Conservation (phyloP, 1,284 basidiomycete species). For the Apiotrichum brassicae region DNA sequence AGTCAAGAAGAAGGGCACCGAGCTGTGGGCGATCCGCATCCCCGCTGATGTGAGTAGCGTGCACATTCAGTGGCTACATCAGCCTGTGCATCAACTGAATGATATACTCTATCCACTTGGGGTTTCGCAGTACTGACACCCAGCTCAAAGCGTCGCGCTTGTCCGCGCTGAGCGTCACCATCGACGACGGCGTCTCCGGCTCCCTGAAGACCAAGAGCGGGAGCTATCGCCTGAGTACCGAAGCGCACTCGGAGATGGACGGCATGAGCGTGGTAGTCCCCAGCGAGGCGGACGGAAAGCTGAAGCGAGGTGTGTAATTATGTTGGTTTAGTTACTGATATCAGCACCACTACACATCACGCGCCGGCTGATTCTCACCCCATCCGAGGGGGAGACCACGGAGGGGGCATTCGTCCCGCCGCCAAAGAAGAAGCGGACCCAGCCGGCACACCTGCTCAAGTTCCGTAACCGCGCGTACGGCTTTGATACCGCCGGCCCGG, state of each 20-base stretch:
- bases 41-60: constrained; percentile 32
- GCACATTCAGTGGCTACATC: too few species aligned
- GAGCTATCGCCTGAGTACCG: constrained; percentile 25
- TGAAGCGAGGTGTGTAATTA: constrained; percentile 32
- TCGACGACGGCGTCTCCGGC: constrained; percentile 12
- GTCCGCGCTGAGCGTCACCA: constrained; percentile 16
- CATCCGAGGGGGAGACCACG: constrained; percentile 4
- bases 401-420: background rate
- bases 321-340: background rate
- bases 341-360: constrained; percentile 37
- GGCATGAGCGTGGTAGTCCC: constrained; percentile 42
- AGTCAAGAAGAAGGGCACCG: constrained; percentile 26
- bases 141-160: constrained; percentile 41
- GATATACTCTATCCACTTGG: too few species aligned
- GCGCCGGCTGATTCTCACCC: constrained; percentile 36
- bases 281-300: constrained; percentile 21
- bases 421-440: constrained; percentile 23
- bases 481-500: constrained; percentile 34
- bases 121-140: too few species aligned
- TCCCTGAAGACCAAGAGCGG: constrained; percentile 25
- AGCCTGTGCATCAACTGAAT: too few species aligned
- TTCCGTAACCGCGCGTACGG: constrained; percentile 38
- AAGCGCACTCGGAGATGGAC: constrained; percentile 40
- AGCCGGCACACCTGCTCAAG: constrained; percentile 37
- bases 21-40: constrained; percentile 45